Evolutionary conservation across 768 basidiomycete genomes (phyloP), one percentile per base, ranked within the genome.

Genomic region (Baorangia bicolor): DNA sequence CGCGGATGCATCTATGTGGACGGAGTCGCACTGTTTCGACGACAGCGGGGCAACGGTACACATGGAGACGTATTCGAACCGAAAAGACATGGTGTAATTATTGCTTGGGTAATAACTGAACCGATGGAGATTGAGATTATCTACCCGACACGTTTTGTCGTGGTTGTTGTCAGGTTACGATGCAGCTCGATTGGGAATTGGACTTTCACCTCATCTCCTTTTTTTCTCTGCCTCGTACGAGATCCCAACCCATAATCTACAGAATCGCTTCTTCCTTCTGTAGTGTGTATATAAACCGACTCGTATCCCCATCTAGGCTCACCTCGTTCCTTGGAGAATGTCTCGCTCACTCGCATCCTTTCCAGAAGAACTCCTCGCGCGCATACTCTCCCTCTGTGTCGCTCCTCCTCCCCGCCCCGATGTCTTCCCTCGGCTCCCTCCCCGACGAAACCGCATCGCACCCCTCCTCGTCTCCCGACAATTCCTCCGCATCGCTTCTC

Each of bases 401-500:
- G 43, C 64, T 23, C 66, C 68, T 18, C 59, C 60, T 18, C 39
- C 55, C 27, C 72, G 63, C 54, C 62, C 69, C 64, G 61, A 69
- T 20, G 33, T 59, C 51, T 64, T 56, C 48, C 53, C 61, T 39
- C 56, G 54, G 6, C 43, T 31, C 43, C 51, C 50, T 11, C 47
- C 55, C 50, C 52, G 57, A 42, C 52, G 57, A 42, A 63, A 69
- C 30, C 69, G 69, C 14, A 63, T 71, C 18, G 73, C 81, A 5
- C 75, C 78, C 0, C 77, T 87, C 16, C 77, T 81, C 49, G 81
- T 83, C 43, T 85, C 71, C 47, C 77, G 69, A 37, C 63, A 71
- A 23, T 83, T 86, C 71, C 68, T 77, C 41, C 78, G 87, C 55
- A 85, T 88, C 56, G 77, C 75, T 2, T 77, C 78, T 0, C 85